Base-by-base conservation (phyloP, 2,329 filamentous ascomycete species). In the Bisporella sp. region DNA sequence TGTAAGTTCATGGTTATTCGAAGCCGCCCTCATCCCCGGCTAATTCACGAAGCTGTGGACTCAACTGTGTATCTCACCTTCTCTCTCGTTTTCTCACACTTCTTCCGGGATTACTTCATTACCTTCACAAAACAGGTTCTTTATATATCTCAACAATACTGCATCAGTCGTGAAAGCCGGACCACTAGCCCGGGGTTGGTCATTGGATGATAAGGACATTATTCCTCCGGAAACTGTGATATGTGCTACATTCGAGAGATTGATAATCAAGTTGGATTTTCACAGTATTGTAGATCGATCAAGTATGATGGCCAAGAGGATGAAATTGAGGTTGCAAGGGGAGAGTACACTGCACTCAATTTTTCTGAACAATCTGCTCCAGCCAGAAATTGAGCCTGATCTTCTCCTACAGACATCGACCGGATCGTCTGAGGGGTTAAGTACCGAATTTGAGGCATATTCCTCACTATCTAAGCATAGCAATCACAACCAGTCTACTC, bases 11-110 rank as follows among this genome's bases (percentile, higher is more conserved):
- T 40, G 12, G 6, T 5, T n/a, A 12, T 41, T 35, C 11, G 29
- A n/a, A 9, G n/a, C 31, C 31, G 44, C 28, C 21, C 31, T 21
- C 6, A 12, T 31, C 7, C 48, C 28, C 47, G 9, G 48, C 56
- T 33, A 61, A 33, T 43, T 41, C 42, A 13, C 6, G 5, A 46
- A 64, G 62, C 45, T 62, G 47, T 64, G 62, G 62, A 46, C 49
- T 46, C 55, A 59, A 13, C 49, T 64, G 6, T 57, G 47, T 28
- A 43, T 65, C 7, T 60, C 54, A 11, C 41, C 57, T 3, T 48
- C 52, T 13, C 52, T 60, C n/a, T 49, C 21, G 21, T 21, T 21
- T 21, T 21, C 21, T 21, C 21, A 57, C 5, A 44, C 50, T 11
- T 28, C 47, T 31, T 41, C 43, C 6, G 5, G 13, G 31, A 45